Evolutionary conservation across 192 early-diverging fungal genomes (phyloP).

Genomic region (Coemansia sp.): DNA sequence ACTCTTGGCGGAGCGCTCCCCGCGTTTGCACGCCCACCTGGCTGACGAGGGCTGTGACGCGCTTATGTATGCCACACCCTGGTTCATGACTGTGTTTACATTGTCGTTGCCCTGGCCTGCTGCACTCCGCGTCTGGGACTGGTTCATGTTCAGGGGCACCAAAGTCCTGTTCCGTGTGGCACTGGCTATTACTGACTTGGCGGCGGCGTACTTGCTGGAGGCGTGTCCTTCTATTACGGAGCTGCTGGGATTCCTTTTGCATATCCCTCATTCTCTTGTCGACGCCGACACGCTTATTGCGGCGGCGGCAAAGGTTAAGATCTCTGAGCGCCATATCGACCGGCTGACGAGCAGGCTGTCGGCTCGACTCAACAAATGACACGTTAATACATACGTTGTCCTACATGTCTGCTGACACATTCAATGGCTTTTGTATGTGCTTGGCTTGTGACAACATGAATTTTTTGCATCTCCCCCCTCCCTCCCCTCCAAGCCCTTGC

Average conservation of each 20-base stretch:
- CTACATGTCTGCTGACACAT: not conserved
- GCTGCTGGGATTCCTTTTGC: constrained; percentile 73
- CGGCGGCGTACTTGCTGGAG: constrained; percentile 66
- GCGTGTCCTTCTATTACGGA: constrained; percentile 79
- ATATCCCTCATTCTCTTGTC: constrained; percentile 66
- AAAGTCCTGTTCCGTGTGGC: constrained; percentile 86
- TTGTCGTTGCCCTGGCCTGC: constrained; percentile 85
- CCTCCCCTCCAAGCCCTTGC: not conserved
- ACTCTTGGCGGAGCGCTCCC: constrained; percentile 69
- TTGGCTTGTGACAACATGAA: not conserved
- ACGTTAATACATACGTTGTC: not conserved
- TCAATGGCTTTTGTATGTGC: not conserved
- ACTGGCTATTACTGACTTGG: constrained; percentile 71
- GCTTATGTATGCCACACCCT: constrained; percentile 90
- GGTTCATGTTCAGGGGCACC: constrained; percentile 76
- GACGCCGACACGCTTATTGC: constrained; percentile 65
- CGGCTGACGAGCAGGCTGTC: constrained; percentile 31
- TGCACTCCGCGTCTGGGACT: constrained; percentile 90
- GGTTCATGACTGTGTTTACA: constrained; percentile 94
- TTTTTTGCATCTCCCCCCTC: too few species aligned
- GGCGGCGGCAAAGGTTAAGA: constrained; percentile 68
- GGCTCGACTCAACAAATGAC: not conserved
- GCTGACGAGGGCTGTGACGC: constrained; percentile 75
- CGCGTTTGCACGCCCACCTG: constrained; percentile 71
- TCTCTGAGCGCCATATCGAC: constrained; percentile 62